Evolutionary conservation across 345 rosid genomes (phyloP).

Genomic region (Melaleuca quinquenervia): DNA sequence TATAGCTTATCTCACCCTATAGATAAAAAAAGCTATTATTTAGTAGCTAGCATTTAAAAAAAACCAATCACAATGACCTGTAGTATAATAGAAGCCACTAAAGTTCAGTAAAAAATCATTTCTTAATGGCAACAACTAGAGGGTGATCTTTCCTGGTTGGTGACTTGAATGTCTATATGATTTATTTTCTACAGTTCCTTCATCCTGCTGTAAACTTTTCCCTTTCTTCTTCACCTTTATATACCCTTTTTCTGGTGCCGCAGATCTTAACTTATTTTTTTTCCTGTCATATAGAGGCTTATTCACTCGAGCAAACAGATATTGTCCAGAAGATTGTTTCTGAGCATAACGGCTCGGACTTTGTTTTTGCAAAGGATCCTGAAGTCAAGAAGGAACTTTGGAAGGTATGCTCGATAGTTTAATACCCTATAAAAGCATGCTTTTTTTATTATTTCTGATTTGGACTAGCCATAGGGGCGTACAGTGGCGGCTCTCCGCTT

Average conservation of each 20-base stretch:
- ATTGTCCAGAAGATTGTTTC: conserved; percentile 80
- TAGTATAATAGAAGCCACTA: neutral
- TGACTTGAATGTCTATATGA: neutral
- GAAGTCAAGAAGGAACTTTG: conserved; percentile 84
- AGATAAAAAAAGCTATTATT: neutral
- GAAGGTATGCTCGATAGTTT: conserved; percentile 41
- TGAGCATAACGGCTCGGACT: conserved; percentile 75
- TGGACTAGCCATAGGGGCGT: neutral
- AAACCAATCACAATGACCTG: neutral
- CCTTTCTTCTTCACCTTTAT: neutral
- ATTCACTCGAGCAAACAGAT: conserved; percentile 67
- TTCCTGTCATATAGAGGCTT: conserved; percentile 48
- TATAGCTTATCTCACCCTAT: neutral
- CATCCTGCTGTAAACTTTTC: neutral
- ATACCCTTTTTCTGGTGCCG: neutral
- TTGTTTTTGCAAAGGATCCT: conserved; percentile 77
- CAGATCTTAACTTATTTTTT: neutral
- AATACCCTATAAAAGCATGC: neutral
- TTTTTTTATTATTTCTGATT: neutral
- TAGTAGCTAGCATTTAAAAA: neutral
- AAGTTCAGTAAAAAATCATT: neutral
- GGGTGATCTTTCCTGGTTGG: neutral
- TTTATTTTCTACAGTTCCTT: neutral
- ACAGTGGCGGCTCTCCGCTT: neutral
- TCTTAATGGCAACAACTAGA: neutral